Evolutionary conservation across 169 alveolate genomes (phyloP), one percentile per base, ranked within the genome.

Genomic region (Eimeria mitis): DNA sequence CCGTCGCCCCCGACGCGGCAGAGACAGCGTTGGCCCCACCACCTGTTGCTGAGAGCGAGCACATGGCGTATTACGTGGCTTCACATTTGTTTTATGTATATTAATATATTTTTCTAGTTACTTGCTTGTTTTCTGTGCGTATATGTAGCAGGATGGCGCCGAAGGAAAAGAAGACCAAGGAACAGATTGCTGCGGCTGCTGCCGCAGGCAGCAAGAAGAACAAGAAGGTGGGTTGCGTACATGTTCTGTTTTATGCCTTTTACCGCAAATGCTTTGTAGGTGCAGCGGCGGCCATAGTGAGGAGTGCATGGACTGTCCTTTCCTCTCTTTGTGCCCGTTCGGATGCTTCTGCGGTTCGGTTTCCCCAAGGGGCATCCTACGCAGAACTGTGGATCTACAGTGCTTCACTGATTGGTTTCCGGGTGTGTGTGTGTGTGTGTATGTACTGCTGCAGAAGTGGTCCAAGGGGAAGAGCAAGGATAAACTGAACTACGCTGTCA

Each of bases 401-500:
- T 47, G 2, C 54, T 59, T 31, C 78, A 19, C 23, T 37, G 52
- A 1, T 52, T 42, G 76, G 8, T 84, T 84, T n/a, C 54, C 0
- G 47, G 13, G 11, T 61, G 8, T 34, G 1, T n/a, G 47, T 31
- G 34, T 44, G 54, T 49, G 21, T 52, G 8, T 6, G 16, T 28
- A n/a, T n/a, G n/a, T n/a, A n/a, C n/a, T 31, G 40, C 83, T 91
- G 91, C 96, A 95, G 97, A 96, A 96, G 91, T 96, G 97, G 95
- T 76, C 90, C 78, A 81, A 89, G 85, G 96, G 95, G 87, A 94
- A 95, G 97, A 96, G 96, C 95, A 95, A 98, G 98, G 99, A 99
- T 96, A 99, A 99, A 99, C 97, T 99, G 81, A 98, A 98, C 98
- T 98, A 98, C 96, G 98, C 99, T 54, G 99, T 99, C 89, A 97